Base-by-base conservation (phyloP, 352 stramenopile genomes). In the Globisporangium barbulae region DNA sequence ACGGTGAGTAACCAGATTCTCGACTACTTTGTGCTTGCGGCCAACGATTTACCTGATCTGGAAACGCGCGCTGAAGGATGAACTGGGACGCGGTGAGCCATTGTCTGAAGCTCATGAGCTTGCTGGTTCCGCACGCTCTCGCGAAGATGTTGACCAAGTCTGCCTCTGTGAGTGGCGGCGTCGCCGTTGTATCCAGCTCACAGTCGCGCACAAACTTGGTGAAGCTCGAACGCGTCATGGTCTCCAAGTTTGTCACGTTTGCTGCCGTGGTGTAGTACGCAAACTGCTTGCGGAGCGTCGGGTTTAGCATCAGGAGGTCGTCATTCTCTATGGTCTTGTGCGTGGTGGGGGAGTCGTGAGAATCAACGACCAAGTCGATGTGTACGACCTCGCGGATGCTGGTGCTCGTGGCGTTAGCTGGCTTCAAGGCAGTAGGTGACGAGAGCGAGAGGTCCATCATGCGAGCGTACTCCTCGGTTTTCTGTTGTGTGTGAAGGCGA, bases 191-290 rank as follows among this genome's bases (percentile, higher is more conserved):
- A n/a, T 88, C 61, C 15, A 93, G 68, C 19, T 65, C 68, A 48
- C 81, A 91, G 56, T 91, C 76, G 37, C 78, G 78, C 22, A 79
- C 82, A 59, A 93, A 90, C 39, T 80, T 84, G 47, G 79, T 56
- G 60, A 93, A 93, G 55, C 74, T 79, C 58, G 66, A 80, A 6
- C 76, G 74, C 12, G 71, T 80, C 48, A 93, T 88, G 30, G 73
- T 80, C 22, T 81, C 71, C 17, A 93, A 68, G 59, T 93, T 91
- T 12, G 70, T 90, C 10, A 88, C 69, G 47, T 80, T 87, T 5
- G 79, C 69, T 15, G 74, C 64, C 64, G 89, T 88, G 2, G 81
- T 75, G 70, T 92, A 92, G 55, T 77, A 84, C 7, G 77, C 74
- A 45, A 92, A 90, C 41, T 89, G 73, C 17, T 76, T 86, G 8